Conservation (phyloP, 176 grass and related monocot genomes). For the Bothriochloa decipiens region DNA sequence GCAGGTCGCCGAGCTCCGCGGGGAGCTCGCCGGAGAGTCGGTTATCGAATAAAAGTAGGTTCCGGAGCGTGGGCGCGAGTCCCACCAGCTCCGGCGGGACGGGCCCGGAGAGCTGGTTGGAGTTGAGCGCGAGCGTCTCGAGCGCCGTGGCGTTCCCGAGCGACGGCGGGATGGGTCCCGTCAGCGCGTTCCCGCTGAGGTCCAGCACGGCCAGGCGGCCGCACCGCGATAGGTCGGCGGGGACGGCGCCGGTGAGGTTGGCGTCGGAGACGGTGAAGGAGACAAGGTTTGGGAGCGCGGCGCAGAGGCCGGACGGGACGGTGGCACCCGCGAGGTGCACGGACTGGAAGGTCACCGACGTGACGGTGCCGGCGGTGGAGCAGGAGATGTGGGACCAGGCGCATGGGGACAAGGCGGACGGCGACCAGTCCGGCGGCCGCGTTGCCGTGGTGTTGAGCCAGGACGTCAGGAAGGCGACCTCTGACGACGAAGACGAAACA, state of each 20-base stretch:
- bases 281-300: constrained; percentile 42
- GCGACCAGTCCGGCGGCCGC: constrained; percentile 65
- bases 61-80: constrained; percentile 38
- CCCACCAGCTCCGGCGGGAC: constrained; percentile 52
- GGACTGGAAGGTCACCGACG: constrained; percentile 67
- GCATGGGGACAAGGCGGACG: constrained; percentile 60
- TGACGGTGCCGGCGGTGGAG: constrained; percentile 24
- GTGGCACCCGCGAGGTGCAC: constrained; percentile 58
- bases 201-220: constrained; percentile 67
- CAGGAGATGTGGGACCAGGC: constrained; percentile 81
- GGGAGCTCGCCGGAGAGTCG: constrained; percentile 75
- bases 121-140: constrained; percentile 58
- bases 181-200: constrained; percentile 73
- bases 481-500: not conserved
- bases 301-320: constrained; percentile 51
- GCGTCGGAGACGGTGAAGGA: constrained; percentile 65
- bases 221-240: constrained; percentile 59
- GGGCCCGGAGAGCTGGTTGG: constrained; percentile 70
- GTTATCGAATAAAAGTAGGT: constrained; percentile 81
- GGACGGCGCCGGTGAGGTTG: constrained; percentile 76
- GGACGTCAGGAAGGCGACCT: constrained; percentile 66
- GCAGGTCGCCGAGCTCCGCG: constrained; percentile 62
- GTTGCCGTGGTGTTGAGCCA: constrained; percentile 70
- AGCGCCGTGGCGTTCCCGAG: constrained; percentile 53
- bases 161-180: constrained; percentile 59